Percentiles rank a stretch among this genome's conserved stretches.
Conservation (phyloP, 2,329 filamentous ascomycete genomes). For the Alternaria ethzedia region DNA sequence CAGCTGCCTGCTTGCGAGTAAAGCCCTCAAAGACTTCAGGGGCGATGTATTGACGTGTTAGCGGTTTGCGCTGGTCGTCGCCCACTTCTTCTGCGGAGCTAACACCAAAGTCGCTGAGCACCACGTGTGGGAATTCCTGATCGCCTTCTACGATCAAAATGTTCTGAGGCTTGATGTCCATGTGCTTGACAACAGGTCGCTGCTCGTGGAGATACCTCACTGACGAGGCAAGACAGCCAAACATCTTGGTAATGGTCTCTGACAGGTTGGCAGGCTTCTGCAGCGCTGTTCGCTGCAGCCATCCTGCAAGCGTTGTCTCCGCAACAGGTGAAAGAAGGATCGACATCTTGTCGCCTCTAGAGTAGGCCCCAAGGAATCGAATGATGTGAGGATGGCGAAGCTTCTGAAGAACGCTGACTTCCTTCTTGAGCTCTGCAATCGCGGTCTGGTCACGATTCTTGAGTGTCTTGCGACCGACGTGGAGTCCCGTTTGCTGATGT, state of each 20-base stretch:
- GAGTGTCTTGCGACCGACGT: constrained; percentile 46
- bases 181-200: constrained; percentile 44
- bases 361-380: constrained; percentile 46
- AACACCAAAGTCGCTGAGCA: constrained; percentile 49
- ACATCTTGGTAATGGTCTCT: constrained; percentile 41
- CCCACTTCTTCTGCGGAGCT: constrained; percentile 35
- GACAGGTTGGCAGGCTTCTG: constrained; percentile 31
- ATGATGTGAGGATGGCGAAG: constrained; percentile 49
- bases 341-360: constrained; percentile 46
- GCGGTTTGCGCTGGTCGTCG: constrained; percentile 26
- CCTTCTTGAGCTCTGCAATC: constrained; percentile 43
- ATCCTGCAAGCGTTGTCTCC: constrained; percentile 44
- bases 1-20: constrained; percentile 51
- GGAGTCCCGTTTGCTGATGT: constrained; percentile 42
- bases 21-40: constrained; percentile 42
- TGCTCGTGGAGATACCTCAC: constrained; percentile 47
- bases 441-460: constrained; percentile 44
- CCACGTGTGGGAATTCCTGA: constrained; percentile 39
- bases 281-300: constrained; percentile 33
- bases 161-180: constrained; percentile 50
- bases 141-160: constrained; percentile 43
- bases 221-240: constrained; percentile 45
- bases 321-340: constrained; percentile 47
- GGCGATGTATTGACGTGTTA: constrained; percentile 45
- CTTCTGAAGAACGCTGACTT: constrained; percentile 46